phyloP scores from a whole-genome alignment of 106 monocot species.

The Xerophyta viscosa region DNA sequence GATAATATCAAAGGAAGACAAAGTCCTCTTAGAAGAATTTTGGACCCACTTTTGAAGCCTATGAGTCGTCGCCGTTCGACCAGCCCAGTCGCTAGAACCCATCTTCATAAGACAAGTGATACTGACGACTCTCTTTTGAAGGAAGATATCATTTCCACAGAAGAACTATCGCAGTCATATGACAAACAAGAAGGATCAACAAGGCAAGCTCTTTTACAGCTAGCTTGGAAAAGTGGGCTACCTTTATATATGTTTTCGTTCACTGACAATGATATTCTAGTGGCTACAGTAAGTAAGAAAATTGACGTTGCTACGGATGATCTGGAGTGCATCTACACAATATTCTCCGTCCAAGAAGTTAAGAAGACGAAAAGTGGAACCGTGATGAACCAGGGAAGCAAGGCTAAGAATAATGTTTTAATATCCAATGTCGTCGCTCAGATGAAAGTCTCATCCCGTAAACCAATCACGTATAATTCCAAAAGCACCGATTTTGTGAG shows the following conservation, averaged over 20 bases:
- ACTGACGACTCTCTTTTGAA: constrained; percentile 2
- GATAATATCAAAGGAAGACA: constrained; percentile 18
- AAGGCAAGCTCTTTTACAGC: constrained; percentile 64
- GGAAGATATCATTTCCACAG: constrained; percentile 7
- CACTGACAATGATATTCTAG: constrained; percentile 65
- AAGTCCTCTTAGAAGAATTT: constrained; percentile 59
- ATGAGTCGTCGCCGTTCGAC: constrained; percentile 15
- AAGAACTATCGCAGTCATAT: neutral
- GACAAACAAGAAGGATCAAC: constrained; percentile 3
- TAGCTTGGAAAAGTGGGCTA: constrained; percentile 76
- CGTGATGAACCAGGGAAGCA: constrained; percentile 55
- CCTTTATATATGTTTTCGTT: constrained; percentile 73
- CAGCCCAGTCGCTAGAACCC: constrained; percentile 1
- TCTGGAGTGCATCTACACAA: constrained; percentile 41
- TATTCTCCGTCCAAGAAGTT: constrained; percentile 53
- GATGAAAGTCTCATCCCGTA: constrained; percentile 46
- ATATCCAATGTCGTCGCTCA: constrained; percentile 52
- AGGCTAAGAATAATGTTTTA: constrained; percentile 44
- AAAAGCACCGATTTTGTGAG: constrained; percentile 15
- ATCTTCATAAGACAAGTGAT: constrained; percentile 1
- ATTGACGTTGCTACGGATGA: constrained; percentile 14
- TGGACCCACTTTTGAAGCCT: constrained; percentile 71
- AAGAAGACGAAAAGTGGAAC: constrained; percentile 65
- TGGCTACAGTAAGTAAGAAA: constrained; percentile 49
- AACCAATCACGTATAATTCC: constrained; percentile 2